Evolutionary conservation across 805 yeast genomes (phyloP), one percentile per base, ranked within the genome.

Genomic region (Kuraishia ogatae): DNA sequence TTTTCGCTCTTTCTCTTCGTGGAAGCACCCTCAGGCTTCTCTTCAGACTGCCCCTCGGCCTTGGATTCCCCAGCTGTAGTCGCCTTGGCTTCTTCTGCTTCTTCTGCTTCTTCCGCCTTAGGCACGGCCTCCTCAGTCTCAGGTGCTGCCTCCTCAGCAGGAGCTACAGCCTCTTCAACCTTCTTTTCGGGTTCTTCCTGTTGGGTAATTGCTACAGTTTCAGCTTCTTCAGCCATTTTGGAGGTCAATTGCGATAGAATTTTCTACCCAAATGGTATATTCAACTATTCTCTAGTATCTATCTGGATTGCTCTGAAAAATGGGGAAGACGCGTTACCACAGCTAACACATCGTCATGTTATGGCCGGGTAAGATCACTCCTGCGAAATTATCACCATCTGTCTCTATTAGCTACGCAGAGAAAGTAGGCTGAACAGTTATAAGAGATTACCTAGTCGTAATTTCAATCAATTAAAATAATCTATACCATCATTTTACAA

Each of bases 11-110:
- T 48, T 46, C 57, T 58, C 46, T 53, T 54, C 17, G 58, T 48
- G 21, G 53, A 59, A 24, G 52, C 58, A 17, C 48, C 52, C n/a
- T 57, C 62, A 20, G 50, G 62, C 13, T 57, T 58, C 26, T 56
- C 62, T 49, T 57, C 65, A 13, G 59, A 58, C 54, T 55, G 57
- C 50, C 61, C 58, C 46, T 56, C 63, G 53, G 62, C 63, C 56
- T 64, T 59, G 39, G 53, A 43, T 56, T 65, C 66, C 52, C 68
- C 70, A 21, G 50, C 39, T 43, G 50, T 54, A 26, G 23, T 53
- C 46, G 39, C 52, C 23, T 46, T 15, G 43, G 24, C 51, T n/a
- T 26, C 55, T 17, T 3, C 50, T 26, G 29, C 53, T 3, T 56
- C 51, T 8, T 23, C 39, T 4, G 49, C 52, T 2, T 49, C 39